Base-by-base conservation (phyloP, 2,329 filamentous ascomycete species). In the Aspergillus sp. region DNA sequence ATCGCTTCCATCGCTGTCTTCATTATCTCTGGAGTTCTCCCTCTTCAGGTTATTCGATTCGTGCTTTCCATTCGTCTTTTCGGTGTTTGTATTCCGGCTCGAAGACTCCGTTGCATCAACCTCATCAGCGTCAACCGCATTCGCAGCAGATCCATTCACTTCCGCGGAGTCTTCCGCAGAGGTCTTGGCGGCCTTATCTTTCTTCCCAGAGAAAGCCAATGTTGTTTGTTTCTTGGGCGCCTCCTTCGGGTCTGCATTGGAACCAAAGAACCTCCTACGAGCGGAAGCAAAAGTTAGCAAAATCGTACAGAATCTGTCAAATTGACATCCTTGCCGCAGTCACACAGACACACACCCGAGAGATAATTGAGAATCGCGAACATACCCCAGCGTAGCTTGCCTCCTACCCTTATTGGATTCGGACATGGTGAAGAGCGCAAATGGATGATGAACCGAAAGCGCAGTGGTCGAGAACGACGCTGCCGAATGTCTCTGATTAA, bases 381-480 rank as follows among this genome's bases (percentile, higher is more conserved):
- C 92, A 80, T 95, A 96, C 92, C 91, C 91, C 75, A 96, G 80
- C 62, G 90, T 96, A 70, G 90, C 87, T 79, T 96, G 92, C 74
- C 91, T 92, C 53, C 67, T 69, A 49, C 64, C 58, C 54, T 65
- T 29, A 9, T 29, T 66, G 11, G 61, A 52, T 16, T 64, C 64
- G 12, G 64, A 54, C 65, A 67, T 67, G 56, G 49, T 58, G 16
- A 45, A 26, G 11, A 42, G 18, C 6, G 12, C 16, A 36, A 18
- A 53, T 31, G 55, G 26, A 24, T 16, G 39, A 29, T 47, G 20
- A 18, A 16, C 24, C 18, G 20, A 39, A 26, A 39, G 39, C 42
- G n/a, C 46, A 6, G 42, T n/a, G 20, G 46, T 26, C 14, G n/a
- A 22, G n/a, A 22, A 12, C 6, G 11, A 26, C 7, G 10, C 26